Base-by-base conservation (phyloP, 2,329 filamentous ascomycete genomes). In the Trematosphaeria pertusa region DNA sequence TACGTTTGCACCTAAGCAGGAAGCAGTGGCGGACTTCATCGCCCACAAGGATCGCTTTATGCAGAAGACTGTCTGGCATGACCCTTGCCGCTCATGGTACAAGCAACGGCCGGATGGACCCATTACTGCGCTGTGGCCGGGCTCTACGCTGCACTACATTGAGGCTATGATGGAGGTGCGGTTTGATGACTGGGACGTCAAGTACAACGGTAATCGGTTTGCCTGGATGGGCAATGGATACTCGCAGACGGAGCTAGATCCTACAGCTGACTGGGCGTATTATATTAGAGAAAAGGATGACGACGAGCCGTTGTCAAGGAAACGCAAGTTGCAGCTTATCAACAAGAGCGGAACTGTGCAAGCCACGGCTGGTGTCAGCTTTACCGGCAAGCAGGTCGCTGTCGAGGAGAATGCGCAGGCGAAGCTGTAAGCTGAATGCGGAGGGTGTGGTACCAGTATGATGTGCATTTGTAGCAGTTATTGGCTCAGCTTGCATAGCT, bases 21-120 rank as follows among this genome's bases (percentile, higher is more conserved):
- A 73, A 14, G 77, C 62, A 2, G 75, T 82, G 6, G 62, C 66
- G 9, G 81, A 83, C 50, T 83, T 84, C 61, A 73, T 78, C 46
- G 67, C 67, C 3, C 72, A 75, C 64, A 75, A 75, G 32, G 74
- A 78, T 45, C 52, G 61, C 8, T 78, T 76, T 61, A 76, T 80
- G 71, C 59, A 70, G 45, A 65, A 59, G 17, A 75, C 76, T 0
- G 77, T 79, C 1, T 81, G 75, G 72, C 60, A 73, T 14, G 75
- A 75, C 38, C 57, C 67, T 1, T 81, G 77, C 52, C 72, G 68
- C 18, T 73, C 68, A 0, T 80, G 75, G 75, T 76, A 75, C 59
- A 71, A 70, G 49, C 54, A 56, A 5, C 49, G 59, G 2, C 48
- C 65, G 0, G 63, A 72, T n/a, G 73, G 71, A 0, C 62, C 60